Evolutionary conservation across 306 rosid genomes (phyloP).

Genomic region (Fagus crenata): DNA sequence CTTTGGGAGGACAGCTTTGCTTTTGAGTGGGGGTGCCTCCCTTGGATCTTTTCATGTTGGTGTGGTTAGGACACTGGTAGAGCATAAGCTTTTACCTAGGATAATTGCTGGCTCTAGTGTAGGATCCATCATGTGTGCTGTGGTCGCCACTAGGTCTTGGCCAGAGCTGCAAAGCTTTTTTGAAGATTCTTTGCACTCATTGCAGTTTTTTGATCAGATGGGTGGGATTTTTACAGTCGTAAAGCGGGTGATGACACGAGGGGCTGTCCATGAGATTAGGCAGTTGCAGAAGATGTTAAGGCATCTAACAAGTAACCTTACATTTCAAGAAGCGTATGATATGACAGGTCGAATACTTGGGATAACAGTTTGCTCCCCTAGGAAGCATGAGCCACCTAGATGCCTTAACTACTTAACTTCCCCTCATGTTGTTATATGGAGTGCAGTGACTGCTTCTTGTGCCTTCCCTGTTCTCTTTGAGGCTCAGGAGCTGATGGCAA

Average conservation of each 20-base stretch:
- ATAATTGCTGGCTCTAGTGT: slow-evolving; percentile 98
- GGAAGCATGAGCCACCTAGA: slow-evolving; percentile 98
- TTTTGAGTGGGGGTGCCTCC: slow-evolving; percentile 97
- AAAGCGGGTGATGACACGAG: slow-evolving; percentile 74
- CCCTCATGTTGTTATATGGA: slow-evolving; percentile 97
- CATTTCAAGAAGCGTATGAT: slow-evolving; percentile 98
- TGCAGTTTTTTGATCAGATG: slow-evolving; percentile 88
- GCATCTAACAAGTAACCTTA: slow-evolving; percentile 84
- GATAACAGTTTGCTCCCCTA: slow-evolving; percentile 93
- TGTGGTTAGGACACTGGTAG: slow-evolving; percentile 79
- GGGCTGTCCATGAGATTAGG: slow-evolving; percentile 94
- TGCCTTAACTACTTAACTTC: slow-evolving; percentile 98
- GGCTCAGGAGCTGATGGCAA: slow-evolving; percentile 99
- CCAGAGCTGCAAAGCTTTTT: slow-evolving; percentile 94
- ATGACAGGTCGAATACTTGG: slow-evolving; percentile 97
- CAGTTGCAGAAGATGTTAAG: slow-evolving; percentile 90
- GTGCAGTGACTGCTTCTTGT: slow-evolving; percentile 97
- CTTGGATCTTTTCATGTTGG: slow-evolving; percentile 94
- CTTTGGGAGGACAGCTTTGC: slow-evolving; percentile 93
- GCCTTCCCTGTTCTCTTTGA: slow-evolving; percentile 98
- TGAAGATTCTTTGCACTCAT: slow-evolving; percentile 82
- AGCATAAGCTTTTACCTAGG: slow-evolving; percentile 89
- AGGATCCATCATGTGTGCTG: slow-evolving; percentile 91
- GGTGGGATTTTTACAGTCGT: slow-evolving; percentile 91
- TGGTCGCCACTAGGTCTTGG: slow-evolving; percentile 97